These are phyloP conservation scores for Quercus berberidifolia DNA, from an alignment of 306 rosid species.

Conservation along the genomic window DNA sequence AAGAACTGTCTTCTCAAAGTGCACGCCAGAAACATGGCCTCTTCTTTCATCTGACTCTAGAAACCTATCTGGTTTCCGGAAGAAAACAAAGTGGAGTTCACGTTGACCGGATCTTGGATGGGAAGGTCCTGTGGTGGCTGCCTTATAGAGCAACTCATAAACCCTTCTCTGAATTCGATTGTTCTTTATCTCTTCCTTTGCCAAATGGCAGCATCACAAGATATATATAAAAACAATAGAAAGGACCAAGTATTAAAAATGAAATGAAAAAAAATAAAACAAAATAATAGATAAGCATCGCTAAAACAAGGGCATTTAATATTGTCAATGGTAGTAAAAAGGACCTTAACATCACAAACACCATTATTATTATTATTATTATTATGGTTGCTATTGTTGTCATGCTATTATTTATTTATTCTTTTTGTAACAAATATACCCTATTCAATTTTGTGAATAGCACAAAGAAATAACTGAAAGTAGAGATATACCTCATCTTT, in stretches of 20 bases:
- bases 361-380: too few relatives aligned
- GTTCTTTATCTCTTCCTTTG: slow-evolving; percentile 87
- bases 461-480: slow-evolving; percentile 1
- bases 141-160: slow-evolving; percentile 80
- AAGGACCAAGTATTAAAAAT: slow-evolving; percentile 3
- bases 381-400: background rate
- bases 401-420: background rate
- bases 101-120: slow-evolving; percentile 44
- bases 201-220: slow-evolving; percentile 34
- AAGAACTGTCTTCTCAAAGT: slow-evolving; percentile 76
- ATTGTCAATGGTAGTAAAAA: too few relatives aligned
- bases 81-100: slow-evolving; percentile 79
- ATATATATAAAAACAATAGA: slow-evolving; percentile 25
- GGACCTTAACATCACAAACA: too few relatives aligned
- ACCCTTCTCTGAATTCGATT: slow-evolving; percentile 75
- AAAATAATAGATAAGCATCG: too few relatives aligned
- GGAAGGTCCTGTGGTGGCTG: slow-evolving; percentile 49
- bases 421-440: background rate
- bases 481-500: slow-evolving; percentile 62
- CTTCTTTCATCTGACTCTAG: slow-evolving; percentile 46
- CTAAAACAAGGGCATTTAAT: too few relatives aligned
- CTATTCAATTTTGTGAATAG: background rate
- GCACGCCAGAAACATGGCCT: slow-evolving; percentile 56
- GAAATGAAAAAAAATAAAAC: too few relatives aligned
- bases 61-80: slow-evolving; percentile 71